Conservation (phyloP, 1,139 yeast genomes). For the Arxiozyma telluris region DNA sequence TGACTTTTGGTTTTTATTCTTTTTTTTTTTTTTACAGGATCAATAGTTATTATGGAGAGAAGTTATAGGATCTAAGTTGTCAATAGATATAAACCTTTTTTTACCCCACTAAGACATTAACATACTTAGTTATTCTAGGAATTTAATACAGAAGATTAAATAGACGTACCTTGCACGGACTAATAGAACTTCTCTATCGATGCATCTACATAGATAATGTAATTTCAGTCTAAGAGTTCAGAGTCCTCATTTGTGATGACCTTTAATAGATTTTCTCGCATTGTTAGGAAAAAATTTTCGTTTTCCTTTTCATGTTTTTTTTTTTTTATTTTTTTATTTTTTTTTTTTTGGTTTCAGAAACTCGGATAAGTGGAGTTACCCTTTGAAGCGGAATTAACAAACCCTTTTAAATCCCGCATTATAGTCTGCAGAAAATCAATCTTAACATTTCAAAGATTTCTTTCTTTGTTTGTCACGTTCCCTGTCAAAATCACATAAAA, state of each 20-base stretch:
- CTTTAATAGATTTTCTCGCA: not conserved
- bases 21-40: too few species aligned
- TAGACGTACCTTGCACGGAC: too few species aligned
- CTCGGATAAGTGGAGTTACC: not conserved
- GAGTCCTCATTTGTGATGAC: conserved; percentile 1
- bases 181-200: not conserved
- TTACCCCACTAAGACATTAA: not conserved
- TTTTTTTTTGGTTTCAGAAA: too few species aligned
- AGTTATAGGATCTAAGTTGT: not conserved
- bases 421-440: not conserved
- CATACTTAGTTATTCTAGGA: not conserved
- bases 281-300: not conserved
- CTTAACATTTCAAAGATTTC: not conserved
- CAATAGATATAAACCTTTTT: not conserved
- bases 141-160: not conserved
- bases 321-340: too few species aligned
- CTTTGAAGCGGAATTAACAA: not conserved
- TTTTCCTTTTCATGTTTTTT: not conserved
- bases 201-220: too few species aligned
- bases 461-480: not conserved
- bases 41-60: too few species aligned
- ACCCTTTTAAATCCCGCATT: not conserved
- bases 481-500: not conserved
- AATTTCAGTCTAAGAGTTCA: not conserved
- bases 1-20: not conserved